phyloP scores from a whole-genome alignment of 2,329 filamentous ascomycete genomes.

The Colletotrichum tabaci region DNA sequence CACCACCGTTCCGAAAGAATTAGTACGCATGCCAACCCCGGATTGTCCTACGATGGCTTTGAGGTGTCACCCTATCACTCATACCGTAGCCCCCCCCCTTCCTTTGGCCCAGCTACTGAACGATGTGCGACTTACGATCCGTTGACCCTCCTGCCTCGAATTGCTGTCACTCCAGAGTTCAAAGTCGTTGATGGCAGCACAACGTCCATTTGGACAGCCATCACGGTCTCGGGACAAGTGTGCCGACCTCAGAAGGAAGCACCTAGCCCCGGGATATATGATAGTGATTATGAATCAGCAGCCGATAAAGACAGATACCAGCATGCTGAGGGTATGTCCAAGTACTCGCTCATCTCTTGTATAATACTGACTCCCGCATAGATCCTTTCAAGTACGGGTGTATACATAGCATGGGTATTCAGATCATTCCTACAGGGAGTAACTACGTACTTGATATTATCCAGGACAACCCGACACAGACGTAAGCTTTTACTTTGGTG shows the following conservation, averaged over 20 bases:
- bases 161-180: conserved; percentile 61
- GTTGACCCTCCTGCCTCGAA: conserved; percentile 57
- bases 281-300: neutral
- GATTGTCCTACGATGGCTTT: neutral
- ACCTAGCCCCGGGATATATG: neutral
- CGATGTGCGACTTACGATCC: neutral
- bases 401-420: conserved; percentile 64
- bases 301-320: neutral
- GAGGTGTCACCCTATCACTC: neutral
- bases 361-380: conserved; percentile 8
- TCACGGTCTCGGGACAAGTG: conserved; percentile 63
- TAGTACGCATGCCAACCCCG: neutral
- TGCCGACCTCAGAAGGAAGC: conserved; percentile 42
- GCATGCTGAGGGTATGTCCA: conserved; percentile 8
- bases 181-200: conserved; percentile 52
- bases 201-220: conserved; percentile 62
- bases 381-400: conserved; percentile 59
- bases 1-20: neutral
- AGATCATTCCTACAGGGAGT: conserved; percentile 61
- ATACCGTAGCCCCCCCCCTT: neutral
- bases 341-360: neutral
- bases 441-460: conserved; percentile 57
- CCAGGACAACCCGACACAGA: conserved; percentile 59
- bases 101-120: neutral
- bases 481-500: conserved; percentile 50